Base-by-base conservation (phyloP, 1,139 yeast genomes). In the Hyphopichia buzzinii region DNA sequence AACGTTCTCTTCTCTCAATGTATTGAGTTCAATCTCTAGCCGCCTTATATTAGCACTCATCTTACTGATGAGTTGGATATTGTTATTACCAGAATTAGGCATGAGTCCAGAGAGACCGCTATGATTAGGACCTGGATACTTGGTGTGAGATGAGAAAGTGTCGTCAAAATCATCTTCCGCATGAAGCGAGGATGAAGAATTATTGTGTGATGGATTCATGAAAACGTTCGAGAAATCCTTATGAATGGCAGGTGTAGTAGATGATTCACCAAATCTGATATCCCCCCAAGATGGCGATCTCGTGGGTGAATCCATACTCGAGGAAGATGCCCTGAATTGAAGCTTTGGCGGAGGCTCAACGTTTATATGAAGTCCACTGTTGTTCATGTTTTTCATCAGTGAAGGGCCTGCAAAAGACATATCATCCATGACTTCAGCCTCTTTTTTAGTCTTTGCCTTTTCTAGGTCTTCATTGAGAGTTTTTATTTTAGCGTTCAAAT, bases 31-130 rank as follows among this genome's bases (percentile, higher is more conserved):
- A 13, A 84, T 76, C 53, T 92, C 96, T 30, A 90, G 64, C 39
- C 90, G 72, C 40, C 96, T 74, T 15, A 90, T 79, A 33, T 81
- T 87, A 1, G 86, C 67, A 35, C 88, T 75, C 75, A 88, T 73
- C 47, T 83, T 82, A 44, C 84, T 81, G 29, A 87, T 73, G 24
- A 87, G 55, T 51, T 85, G 95, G 33, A 82, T 71, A 33, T 59
- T 59, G 30, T 43, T 47, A 31, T 43, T 50, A 25, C 41, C 46
- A 4, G 49, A 36, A 2, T 50, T 38, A 6, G 55, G 52, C 15
- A 48, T 36, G 8, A 40, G 38, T 4, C 51, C 51, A 1, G 44
- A 29, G 4, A 47, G 40, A 17, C 42, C 43, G 19, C 28, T 34
- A 12, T 29, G 31, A 29, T 27, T 33, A 17, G 22, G 16, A 25